These are phyloP conservation scores for Durio zibethinus DNA, from an alignment of 345 rosid genomes.

Conservation along the genomic window DNA sequence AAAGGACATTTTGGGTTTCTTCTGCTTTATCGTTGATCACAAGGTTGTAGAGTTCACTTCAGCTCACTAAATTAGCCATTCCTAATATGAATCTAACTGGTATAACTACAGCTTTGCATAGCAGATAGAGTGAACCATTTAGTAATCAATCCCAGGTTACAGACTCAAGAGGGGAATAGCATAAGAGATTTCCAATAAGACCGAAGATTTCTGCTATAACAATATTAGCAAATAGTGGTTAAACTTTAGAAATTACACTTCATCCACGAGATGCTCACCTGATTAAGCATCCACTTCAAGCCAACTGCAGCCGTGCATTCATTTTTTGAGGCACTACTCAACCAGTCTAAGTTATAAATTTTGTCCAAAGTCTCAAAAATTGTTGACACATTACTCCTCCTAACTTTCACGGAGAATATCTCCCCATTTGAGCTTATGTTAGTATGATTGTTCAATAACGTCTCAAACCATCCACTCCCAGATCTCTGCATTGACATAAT, in stretches of 20 bases:
- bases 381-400: conserved; percentile 72
- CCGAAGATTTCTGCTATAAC: neutral
- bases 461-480: conserved; percentile 99
- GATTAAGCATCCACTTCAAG: conserved; percentile 99
- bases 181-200: neutral
- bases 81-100: neutral
- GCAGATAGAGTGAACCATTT: neutral
- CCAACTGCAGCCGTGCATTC: conserved; percentile 98
- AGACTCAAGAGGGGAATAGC: neutral
- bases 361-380: conserved; percentile 78
- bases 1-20: neutral
- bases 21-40: neutral
- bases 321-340: conserved; percentile 95
- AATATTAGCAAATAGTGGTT: neutral
- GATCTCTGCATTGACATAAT: conserved; percentile 99
- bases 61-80: neutral
- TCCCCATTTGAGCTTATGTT: conserved; percentile 98
- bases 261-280: conserved; percentile 42
- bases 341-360: conserved; percentile 85
- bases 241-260: neutral
- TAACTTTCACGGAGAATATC: conserved; percentile 84
- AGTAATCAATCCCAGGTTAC: neutral
- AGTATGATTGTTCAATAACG: conserved; percentile 86
- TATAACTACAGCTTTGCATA: neutral
- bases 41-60: neutral